Conservation (phyloP, 148 eudicot genomes). For the Silene uniflora region DNA sequence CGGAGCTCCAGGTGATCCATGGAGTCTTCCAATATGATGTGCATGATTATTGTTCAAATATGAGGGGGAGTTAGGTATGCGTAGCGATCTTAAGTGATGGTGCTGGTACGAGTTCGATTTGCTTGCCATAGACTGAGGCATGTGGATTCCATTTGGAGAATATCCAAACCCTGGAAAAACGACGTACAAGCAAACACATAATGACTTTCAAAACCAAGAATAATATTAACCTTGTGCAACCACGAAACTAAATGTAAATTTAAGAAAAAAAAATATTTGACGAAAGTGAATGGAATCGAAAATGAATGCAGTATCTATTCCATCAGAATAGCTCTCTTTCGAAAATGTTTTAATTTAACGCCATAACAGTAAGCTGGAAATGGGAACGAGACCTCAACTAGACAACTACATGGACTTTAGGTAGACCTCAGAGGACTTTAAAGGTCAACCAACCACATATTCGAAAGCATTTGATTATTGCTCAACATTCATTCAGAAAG, state of each 20-base stretch:
- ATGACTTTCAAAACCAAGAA: background rate
- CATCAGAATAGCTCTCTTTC: background rate
- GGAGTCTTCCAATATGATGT: conserved; percentile 42
- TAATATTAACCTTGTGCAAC: background rate
- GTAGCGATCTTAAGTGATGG: conserved; percentile 41
- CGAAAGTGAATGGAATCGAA: background rate
- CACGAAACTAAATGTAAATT: background rate
- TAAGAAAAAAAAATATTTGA: background rate
- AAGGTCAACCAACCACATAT: background rate
- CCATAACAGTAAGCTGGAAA: background rate
- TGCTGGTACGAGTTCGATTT: conserved; percentile 46
- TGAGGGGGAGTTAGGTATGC: conserved; percentile 48
- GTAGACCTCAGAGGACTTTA: background rate
- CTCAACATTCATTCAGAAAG: background rate
- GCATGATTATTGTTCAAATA: conserved; percentile 40
- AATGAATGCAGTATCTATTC: background rate
- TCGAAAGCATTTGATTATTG: background rate
- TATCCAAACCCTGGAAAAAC: conserved; percentile 41
- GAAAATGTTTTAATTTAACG: no score
- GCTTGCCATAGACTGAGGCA: conserved; percentile 41
- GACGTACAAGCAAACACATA: background rate
- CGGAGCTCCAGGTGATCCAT: conserved; percentile 40
- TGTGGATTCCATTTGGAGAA: conserved; percentile 38
- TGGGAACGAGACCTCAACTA: background rate
- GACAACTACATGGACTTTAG: background rate